Conservation (phyloP, 2,329 filamentous ascomycete species). For the Ceratocystis diversiconidia region DNA sequence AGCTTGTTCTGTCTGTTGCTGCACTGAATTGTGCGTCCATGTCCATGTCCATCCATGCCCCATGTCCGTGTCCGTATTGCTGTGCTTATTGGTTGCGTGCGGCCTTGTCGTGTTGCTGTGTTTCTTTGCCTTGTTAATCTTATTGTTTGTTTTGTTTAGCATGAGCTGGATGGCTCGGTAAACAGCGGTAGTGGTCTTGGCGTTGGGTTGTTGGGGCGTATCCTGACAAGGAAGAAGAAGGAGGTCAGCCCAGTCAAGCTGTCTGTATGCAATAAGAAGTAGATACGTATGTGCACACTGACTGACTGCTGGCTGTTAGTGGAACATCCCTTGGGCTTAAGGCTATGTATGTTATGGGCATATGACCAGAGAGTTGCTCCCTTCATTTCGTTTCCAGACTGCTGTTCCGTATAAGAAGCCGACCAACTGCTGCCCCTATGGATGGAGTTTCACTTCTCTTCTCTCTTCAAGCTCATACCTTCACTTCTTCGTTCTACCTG, state of each 20-base stretch:
- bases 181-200: constrained; percentile 3
- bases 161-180: background rate
- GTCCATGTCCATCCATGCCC: too few species aligned
- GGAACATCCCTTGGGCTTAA: background rate
- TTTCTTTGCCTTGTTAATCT: background rate
- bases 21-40: too few species aligned
- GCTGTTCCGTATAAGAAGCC: background rate
- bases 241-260: background rate
- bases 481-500: background rate
- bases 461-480: background rate
- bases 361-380: background rate
- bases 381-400: constrained; percentile 1
- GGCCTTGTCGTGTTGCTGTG: too few species aligned
- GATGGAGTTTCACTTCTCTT: background rate
- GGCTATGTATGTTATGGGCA: too few species aligned
- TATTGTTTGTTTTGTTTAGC: background rate
- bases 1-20: too few species aligned
- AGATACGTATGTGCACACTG: background rate
- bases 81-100: background rate
- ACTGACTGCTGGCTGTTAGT: background rate
- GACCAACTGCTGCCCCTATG: background rate
- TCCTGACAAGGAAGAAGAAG: background rate
- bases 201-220: background rate
- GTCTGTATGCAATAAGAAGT: background rate
- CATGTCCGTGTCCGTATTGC: background rate